Base-by-base conservation (phyloP, 768 basidiomycete genomes). In the Lactarius evosmus region DNA sequence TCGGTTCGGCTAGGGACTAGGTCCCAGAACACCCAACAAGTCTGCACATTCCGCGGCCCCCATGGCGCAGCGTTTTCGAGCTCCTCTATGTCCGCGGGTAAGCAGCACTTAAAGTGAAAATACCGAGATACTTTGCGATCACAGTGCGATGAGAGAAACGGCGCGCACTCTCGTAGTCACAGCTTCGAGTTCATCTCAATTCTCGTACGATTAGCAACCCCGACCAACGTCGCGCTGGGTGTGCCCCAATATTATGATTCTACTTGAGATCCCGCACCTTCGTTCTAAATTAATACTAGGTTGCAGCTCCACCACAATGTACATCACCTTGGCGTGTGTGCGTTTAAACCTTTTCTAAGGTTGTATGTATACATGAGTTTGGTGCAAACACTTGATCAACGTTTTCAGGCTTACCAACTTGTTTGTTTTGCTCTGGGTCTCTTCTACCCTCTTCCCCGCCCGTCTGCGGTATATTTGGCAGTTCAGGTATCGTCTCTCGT, bases 351-450 rank as follows among this genome's bases (percentile, higher is more conserved):
- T 17, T n/a, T n/a, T 4, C 55, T 62, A 49, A 32, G 7, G 16
- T 50, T 9, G 29, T 16, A 58, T 32, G 55, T 11, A 33, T 16
- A 3, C 14, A 5, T 60, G 19, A 56, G 52, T 30, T 7, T 29
- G n/a, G 30, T 29, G 14, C 16, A 33, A 38, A 17, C 8, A 7
- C 30, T 44, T 27, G 11, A 34, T 30, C 25, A 27, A 27, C 11
- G 40, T 22, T 49, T 36, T 14, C n/a, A 30, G 27, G 54, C 54
- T 62, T 29, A 50, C 54, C 34, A 4, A 41, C 32, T 59, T 53
- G 7, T 33, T 22, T n/a, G 16, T 32, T 27, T 30, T 22, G 32
- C 22, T 46, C 29, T n/a, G 51, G 29, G 38, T 41, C 27, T 19
- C 9, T 11, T n/a, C 17, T 6, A 2, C 38, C 46, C 12, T 40